Percentiles rank a stretch among this genome's conserved stretches.
These are phyloP conservation scores for Macrotyloma uniflorum DNA, from an alignment of 306 rosid genomes.

Conservation along the genomic window DNA sequence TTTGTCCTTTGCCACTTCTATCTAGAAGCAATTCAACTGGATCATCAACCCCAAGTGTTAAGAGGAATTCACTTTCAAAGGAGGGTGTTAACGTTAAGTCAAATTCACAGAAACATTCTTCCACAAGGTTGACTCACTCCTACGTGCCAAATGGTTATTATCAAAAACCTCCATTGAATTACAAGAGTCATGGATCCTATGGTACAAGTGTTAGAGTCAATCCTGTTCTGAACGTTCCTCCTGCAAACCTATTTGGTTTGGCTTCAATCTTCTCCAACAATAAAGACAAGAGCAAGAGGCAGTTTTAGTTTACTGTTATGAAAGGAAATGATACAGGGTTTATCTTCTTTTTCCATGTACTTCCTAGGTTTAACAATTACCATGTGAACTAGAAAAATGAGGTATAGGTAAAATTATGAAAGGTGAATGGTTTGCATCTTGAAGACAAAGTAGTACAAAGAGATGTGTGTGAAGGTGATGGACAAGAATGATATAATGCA, in stretches of 20 bases:
- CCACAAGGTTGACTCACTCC: constrained; percentile 36
- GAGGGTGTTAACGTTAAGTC: constrained; percentile 49
- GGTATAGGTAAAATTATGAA: constrained; percentile 17
- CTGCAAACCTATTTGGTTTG: constrained; percentile 73
- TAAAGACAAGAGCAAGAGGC: constrained; percentile 70
- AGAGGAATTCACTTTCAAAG: constrained; percentile 49
- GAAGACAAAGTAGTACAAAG: constrained; percentile 34
- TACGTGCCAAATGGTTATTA: constrained; percentile 39
- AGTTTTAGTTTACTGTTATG: constrained; percentile 27
- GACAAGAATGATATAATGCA: constrained; percentile 50
- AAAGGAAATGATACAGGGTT: background rate
- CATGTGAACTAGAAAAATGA: constrained; percentile 17
- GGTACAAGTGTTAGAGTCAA: constrained; percentile 53
- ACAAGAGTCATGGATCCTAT: constrained; percentile 59
- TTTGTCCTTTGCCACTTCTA: constrained; percentile 82
- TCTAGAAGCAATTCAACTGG: constrained; percentile 91
- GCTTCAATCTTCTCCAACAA: constrained; percentile 75
- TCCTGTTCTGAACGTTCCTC: constrained; percentile 72
- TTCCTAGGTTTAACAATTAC: constrained; percentile 22
- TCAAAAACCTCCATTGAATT: constrained; percentile 74
- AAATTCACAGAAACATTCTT: constrained; percentile 48
- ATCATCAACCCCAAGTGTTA: constrained; percentile 53
- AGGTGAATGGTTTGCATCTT: constrained; percentile 41
- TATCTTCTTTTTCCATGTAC: background rate
- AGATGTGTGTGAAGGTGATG: constrained; percentile 39